Evolutionary conservation across 192 early-diverging fungal species (phyloP), one percentile per base, ranked within the genome.

Genomic region (Ambispora gerdemannii): DNA sequence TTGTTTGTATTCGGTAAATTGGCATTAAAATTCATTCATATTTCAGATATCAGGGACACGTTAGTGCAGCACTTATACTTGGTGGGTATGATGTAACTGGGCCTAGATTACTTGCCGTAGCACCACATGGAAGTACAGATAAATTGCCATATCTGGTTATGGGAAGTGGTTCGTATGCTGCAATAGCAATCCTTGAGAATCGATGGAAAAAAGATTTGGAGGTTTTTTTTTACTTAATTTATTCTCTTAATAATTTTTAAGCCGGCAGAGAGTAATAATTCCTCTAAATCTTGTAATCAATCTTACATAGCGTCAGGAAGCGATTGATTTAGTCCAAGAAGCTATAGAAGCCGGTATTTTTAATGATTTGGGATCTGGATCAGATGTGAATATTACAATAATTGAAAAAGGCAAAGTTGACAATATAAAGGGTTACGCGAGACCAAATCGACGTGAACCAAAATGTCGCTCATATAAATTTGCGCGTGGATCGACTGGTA

Each of bases 291-390:
- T 38, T 13, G 19, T 22, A 33, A 49, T 69, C 65, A 28, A 47
- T 33, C 27, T 22, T 63, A 43, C 35, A 53, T 78, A 94, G 88
- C 85, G 93, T 58, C 88, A 96, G 35, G 93, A 94, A 51, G 97
- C 90, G 7, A 88, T 97, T 62, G 86, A 90, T 30, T 63, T 99
- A 60, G 97, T 97, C 10, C 89, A 91, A 64, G 91, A 96, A 58
- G 94, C 95, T 52, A 94, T 99, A 76, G 89, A 92, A 77, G 90
- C 95, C 15, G 97, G 97, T 88, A 94, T 99, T 68, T 99, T 99
- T 82, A 97, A 99, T 81, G 97, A 99, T 77, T 77, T 97, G 34
- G 97, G 97, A 71, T 99, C 97, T 51, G 97, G 97, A 63, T 93
- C 89, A 31, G 97, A 96, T 76, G 95, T 99, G 55, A 95, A 99